Evolutionary conservation across 116 monocot species (phyloP).

Genomic region (Thalassia testudinum): DNA sequence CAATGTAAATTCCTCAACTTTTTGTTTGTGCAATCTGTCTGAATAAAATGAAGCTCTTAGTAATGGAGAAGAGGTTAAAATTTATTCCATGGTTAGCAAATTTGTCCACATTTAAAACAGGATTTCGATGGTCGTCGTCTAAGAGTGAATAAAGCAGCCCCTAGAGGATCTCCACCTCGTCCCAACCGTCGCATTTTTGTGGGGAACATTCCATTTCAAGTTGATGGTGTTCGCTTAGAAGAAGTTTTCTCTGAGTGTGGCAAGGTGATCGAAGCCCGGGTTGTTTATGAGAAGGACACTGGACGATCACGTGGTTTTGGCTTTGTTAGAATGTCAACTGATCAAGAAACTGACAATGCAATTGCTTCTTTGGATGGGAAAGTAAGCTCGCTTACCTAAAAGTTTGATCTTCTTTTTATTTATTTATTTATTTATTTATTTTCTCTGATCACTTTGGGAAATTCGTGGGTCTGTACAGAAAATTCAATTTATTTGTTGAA

Average conservation of each 20-base stretch:
- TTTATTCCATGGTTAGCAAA: too few relatives aligned
- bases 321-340: conserved; percentile 7
- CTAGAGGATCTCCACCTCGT: conserved; percentile 5
- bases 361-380: conserved; percentile 5
- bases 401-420: too few relatives aligned
- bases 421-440: too few relatives aligned
- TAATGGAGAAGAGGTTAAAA: too few relatives aligned
- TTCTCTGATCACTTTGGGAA: too few relatives aligned
- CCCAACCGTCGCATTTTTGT: conserved; percentile 2
- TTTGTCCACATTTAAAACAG: too few relatives aligned
- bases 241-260: conserved; percentile 2
- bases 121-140: conserved; percentile 3
- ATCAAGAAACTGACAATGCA: conserved; percentile 1
- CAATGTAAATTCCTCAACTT: too few relatives aligned
- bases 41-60: too few relatives aligned
- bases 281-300: conserved; percentile 2
- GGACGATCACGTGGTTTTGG: conserved; percentile 9
- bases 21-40: too few relatives aligned
- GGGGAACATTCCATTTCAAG: conserved; percentile 2
- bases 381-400: too few relatives aligned
- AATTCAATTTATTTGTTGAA: too few relatives aligned
- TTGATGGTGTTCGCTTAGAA: conserved; percentile 3
- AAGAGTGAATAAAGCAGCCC: conserved; percentile 2
- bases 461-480: too few relatives aligned
- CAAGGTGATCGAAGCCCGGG: conserved; percentile 4